A percentile compares a stretch with the other conserved stretches of the same genome.
Evolutionary conservation across 2,329 filamentous ascomycete genomes (phyloP).

Genomic region (Cytospora chrysosperma): DNA sequence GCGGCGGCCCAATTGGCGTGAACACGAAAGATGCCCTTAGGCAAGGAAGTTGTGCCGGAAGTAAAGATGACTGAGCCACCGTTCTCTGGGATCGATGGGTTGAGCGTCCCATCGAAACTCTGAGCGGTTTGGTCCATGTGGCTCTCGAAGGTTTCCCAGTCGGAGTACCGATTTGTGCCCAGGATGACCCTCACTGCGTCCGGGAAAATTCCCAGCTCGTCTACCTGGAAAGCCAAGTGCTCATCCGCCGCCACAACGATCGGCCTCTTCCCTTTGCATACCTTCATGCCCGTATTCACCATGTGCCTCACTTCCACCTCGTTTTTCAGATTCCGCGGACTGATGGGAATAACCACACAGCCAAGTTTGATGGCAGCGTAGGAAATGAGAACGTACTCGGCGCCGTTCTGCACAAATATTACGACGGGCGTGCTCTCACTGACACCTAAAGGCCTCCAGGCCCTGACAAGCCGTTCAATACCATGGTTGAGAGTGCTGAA

Average conservation of each 20-base stretch:
- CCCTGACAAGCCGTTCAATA: neutral
- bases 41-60: slow-evolving; percentile 12
- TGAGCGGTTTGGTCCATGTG: neutral
- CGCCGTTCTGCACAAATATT: slow-evolving; percentile 11
- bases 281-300: slow-evolving; percentile 5
- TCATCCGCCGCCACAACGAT: slow-evolving; percentile 3
- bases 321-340: slow-evolving; percentile 11
- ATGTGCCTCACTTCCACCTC: slow-evolving; percentile 16
- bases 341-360: slow-evolving; percentile 7
- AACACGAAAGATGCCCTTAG: slow-evolving; percentile 9
- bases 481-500: neutral
- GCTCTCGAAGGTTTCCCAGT: slow-evolving; percentile 5
- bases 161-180: neutral
- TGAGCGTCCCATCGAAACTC: neutral
- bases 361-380: slow-evolving; percentile 5
- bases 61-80: slow-evolving; percentile 8
- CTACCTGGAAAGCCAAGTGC: slow-evolving; percentile 10
- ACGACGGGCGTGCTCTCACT: neutral
- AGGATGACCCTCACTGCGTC: slow-evolving; percentile 4
- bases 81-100: neutral
- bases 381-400: slow-evolving; percentile 2
- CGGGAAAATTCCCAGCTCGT: neutral
- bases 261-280: slow-evolving; percentile 1
- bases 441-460: neutral
- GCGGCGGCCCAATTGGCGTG: neutral